Evolutionary conservation across 805 yeast genomes (phyloP), one percentile per base, ranked within the genome.

Genomic region (Hanseniaspora mollemarum): DNA sequence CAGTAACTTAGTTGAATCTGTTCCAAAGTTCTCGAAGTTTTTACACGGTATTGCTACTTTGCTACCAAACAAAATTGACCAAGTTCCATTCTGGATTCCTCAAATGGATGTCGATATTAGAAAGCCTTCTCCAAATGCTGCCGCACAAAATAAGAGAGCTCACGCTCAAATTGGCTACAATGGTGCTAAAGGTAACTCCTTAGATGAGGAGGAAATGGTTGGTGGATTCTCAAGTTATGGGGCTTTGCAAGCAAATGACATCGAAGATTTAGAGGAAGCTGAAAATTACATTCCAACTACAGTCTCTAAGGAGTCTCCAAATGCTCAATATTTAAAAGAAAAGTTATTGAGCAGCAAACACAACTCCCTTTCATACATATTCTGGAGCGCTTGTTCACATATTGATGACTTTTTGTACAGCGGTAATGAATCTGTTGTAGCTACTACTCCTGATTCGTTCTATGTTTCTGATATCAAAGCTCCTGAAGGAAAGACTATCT

Each of bases 61-160:
- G 60, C 69, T 92, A 56, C 90, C 95, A 16, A 90, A 87, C 39
- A 77, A 73, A 64, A 87, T 87, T 37, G 76, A 80, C 48, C 74
- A 86, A 56, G 81, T 92, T 62, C 99, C 99, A 49, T 92, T 86
- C 69, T 92, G 99, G 99, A 73, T 80, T 55, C 96, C 97, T 10
- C 98, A 92, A 68, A 92, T 92, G 98, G 84, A 78, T 57, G 82
- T 82, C 43, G 98, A 92, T 63, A 92, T 92, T 58, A 79, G 94
- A 62, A 92, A 92, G 65, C 78, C 66, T 16, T 56, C 70, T 43
- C 58, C 64, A 12, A 57, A 62, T 25, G 67, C 67, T 26, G 82
- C 83, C 58, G 67, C 67, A 25, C 10, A 32, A 32, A 15, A 32
- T 6, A 32, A 6, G 12, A 28, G 31, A 8, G 12, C 10, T 28